Conservation (phyloP, 768 basidiomycete species). For the Lactifluus piperatus region DNA sequence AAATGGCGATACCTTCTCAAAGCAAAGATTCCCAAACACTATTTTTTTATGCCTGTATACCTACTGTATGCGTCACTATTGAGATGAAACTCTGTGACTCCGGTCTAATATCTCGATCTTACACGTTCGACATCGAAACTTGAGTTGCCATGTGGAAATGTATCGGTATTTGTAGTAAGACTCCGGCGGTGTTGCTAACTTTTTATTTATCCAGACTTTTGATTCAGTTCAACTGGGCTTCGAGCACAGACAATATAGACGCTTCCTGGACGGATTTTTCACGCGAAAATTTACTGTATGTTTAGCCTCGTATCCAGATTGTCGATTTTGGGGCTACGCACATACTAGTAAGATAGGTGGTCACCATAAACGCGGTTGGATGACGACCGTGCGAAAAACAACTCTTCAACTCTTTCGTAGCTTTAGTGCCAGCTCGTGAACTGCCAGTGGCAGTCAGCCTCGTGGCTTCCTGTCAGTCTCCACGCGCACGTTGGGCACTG, state of each 20-base stretch:
- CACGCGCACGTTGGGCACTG: no score
- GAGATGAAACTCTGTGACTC: neutral
- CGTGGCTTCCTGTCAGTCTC: no score
- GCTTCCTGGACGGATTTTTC: neutral
- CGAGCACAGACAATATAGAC: neutral
- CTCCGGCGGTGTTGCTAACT: neutral
- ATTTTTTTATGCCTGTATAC: neutral
- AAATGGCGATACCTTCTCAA: neutral
- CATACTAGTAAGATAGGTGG: no score
- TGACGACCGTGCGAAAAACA: no score
- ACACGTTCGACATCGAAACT: neutral
- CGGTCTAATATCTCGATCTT: neutral
- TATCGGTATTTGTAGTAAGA: neutral
- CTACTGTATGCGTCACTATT: neutral
- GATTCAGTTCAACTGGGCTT: neutral
- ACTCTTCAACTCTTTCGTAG: no score
- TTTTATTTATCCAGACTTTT: neutral
- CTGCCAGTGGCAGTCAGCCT: no score
- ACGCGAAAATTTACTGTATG: no score
- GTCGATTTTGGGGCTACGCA: conserved; percentile 25
- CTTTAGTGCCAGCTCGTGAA: no score
- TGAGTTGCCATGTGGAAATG: neutral
- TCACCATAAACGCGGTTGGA: no score
- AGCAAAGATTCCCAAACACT: neutral
- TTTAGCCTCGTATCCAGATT: no score